A percentile compares a stretch with the other conserved stretches of the same genome.
phyloP scores from a whole-genome alignment of 257 asterid species.

The Solanum megistacrolobum region DNA sequence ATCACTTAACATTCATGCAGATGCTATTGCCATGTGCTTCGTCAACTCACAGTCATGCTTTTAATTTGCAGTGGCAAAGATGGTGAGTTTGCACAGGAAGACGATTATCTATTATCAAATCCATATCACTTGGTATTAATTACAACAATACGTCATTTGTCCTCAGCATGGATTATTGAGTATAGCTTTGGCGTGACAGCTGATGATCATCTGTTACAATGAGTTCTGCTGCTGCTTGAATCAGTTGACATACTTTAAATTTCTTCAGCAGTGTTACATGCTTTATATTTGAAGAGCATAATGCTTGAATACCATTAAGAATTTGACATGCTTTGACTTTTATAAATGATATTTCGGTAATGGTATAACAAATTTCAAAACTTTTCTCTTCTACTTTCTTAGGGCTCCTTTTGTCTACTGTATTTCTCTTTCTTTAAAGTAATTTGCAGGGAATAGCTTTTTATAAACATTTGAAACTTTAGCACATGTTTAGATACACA shows the following conservation, averaged over 20 bases:
- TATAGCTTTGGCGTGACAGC: neutral
- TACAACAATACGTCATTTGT: neutral
- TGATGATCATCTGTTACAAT: neutral
- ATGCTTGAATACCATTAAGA: neutral
- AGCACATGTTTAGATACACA: neutral
- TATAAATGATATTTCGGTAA: neutral
- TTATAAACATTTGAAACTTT: neutral
- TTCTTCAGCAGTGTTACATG: neutral
- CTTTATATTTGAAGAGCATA: neutral
- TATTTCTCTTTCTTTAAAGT: neutral
- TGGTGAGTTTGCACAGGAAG: conserved; percentile 72
- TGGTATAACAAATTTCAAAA: neutral
- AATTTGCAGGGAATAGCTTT: neutral
- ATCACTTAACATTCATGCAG: neutral
- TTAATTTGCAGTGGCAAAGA: conserved; percentile 78
- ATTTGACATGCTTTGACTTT: neutral
- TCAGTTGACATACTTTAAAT: neutral
- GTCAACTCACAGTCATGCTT: neutral
- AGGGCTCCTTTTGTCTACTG: neutral
- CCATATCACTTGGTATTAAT: conserved; percentile 88
- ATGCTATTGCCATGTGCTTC: neutral
- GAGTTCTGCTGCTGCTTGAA: neutral
- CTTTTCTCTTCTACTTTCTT: neutral
- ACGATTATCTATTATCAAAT: conserved; percentile 72
- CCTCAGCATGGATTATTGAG: neutral